Conservation (phyloP, 2,329 filamentous ascomycete species). For the Parastagonospora avenae region DNA sequence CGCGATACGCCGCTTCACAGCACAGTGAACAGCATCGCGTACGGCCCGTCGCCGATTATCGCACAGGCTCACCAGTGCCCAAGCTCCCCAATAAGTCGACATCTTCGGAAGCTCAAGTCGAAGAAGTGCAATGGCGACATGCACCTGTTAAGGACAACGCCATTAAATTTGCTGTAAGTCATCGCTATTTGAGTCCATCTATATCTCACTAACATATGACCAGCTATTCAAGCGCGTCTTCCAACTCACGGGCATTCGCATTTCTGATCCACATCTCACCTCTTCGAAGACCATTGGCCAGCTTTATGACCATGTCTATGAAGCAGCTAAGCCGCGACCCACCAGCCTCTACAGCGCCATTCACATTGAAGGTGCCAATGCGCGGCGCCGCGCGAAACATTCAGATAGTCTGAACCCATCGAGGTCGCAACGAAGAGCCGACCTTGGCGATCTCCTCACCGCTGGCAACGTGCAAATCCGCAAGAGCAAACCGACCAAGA, state of each 20-base stretch:
- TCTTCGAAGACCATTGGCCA: conserved; percentile 43
- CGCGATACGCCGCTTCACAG: conserved; percentile 18
- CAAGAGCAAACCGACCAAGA: conserved; percentile 71
- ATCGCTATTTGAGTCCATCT: background rate
- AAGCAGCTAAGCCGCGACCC: conserved; percentile 47
- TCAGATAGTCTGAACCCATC: background rate
- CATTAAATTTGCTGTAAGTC: conserved; percentile 45
- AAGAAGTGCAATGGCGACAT: conserved; percentile 31
- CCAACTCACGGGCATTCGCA: conserved; percentile 77
- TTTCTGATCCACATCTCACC: conserved; percentile 71
- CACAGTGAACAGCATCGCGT: conserved; percentile 17
- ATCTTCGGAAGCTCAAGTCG: conserved; percentile 6
- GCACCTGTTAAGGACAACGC: conserved; percentile 32
- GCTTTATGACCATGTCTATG: conserved; percentile 44
- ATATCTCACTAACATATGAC: conserved; percentile 9
- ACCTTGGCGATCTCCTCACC: conserved; percentile 32
- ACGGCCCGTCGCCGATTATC: conserved; percentile 6
- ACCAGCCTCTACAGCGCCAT: conserved; percentile 68
- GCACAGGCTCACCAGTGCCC: background rate
- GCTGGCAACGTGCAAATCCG: conserved; percentile 71
- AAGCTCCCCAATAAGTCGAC: conserved; percentile 4
- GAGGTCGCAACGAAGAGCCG: conserved; percentile 10
- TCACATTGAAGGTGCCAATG: conserved; percentile 27
- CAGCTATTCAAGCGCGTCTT: conserved; percentile 81
- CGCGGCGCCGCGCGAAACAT: conserved; percentile 20